Conservation (phyloP, 2,329 filamentous ascomycete genomes). For the Cercospora brassicicola region DNA sequence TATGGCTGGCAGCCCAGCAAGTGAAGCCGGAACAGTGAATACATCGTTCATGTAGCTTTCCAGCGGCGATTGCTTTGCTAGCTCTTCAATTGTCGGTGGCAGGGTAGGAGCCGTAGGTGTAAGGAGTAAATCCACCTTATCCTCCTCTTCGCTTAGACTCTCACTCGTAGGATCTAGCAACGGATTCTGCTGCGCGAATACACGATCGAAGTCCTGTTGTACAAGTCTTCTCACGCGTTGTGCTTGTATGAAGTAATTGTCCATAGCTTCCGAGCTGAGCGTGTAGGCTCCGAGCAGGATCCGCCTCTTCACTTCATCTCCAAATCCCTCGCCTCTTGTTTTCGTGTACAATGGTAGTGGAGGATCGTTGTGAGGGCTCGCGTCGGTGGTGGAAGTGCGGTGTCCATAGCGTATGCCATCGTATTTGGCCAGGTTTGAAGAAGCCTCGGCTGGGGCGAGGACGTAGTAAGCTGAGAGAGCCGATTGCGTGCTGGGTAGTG, state of each 20-base stretch:
- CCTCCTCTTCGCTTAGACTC: slow-evolving; percentile 52
- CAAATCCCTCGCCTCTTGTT: slow-evolving; percentile 73
- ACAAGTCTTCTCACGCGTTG: slow-evolving; percentile 84
- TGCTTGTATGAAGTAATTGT: slow-evolving; percentile 95
- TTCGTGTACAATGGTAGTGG: slow-evolving; percentile 64
- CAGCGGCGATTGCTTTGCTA: slow-evolving; percentile 45
- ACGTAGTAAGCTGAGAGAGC: slow-evolving; percentile 94
- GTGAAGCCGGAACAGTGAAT: slow-evolving; percentile 89
- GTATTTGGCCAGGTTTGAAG: slow-evolving; percentile 94
- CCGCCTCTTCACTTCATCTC: slow-evolving; percentile 78
- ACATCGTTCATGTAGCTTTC: slow-evolving; percentile 90
- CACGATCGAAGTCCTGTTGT: slow-evolving; percentile 78
- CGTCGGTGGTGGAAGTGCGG: slow-evolving; percentile 56
- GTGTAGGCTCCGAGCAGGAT: slow-evolving; percentile 89
- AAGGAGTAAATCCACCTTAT: slow-evolving; percentile 80
- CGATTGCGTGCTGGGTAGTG: slow-evolving; percentile 77
- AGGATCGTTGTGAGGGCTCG: slow-evolving; percentile 33
- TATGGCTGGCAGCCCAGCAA: slow-evolving; percentile 85
- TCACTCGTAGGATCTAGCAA: slow-evolving; percentile 49
- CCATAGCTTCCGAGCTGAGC: slow-evolving; percentile 83
- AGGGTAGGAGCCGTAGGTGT: slow-evolving; percentile 81
- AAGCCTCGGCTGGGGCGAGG: slow-evolving; percentile 89
- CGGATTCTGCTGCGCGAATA: slow-evolving; percentile 70
- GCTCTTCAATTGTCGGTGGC: slow-evolving; percentile 63
- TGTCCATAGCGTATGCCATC: slow-evolving; percentile 91